phyloP scores from a whole-genome alignment of 108 stramenopile species.

The Cyclostephanos invisitatus region DNA sequence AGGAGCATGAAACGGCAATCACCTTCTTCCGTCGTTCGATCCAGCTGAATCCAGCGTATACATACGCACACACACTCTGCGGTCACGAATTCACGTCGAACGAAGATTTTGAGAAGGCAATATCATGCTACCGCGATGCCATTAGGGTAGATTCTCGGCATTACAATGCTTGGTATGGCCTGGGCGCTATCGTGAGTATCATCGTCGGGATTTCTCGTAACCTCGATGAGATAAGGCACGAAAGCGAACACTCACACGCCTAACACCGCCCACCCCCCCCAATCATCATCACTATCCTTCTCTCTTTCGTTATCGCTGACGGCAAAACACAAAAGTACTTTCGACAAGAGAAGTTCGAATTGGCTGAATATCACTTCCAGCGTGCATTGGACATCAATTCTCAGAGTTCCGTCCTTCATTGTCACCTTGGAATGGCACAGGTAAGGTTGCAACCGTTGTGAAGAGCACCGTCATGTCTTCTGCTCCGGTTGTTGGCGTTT shows the following conservation, averaged over 20 bases:
- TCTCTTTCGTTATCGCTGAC: no score
- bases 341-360: conserved; percentile 94
- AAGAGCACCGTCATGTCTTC: no score
- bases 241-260: no score
- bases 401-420: conserved; percentile 86
- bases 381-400: conserved; percentile 88
- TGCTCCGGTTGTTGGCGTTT: no score
- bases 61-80: conserved; percentile 94
- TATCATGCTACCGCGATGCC: conserved; percentile 89
- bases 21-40: conserved; percentile 92
- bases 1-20: conserved; percentile 96
- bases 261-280: no score
- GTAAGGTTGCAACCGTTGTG: background rate
- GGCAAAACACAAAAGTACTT: conserved; percentile 64
- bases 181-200: conserved; percentile 78
- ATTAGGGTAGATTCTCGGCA: conserved; percentile 87
- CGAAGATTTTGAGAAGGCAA: conserved; percentile 96
- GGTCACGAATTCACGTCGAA: conserved; percentile 97
- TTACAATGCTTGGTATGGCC: conserved; percentile 94
- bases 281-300: no score
- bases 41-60: conserved; percentile 88
- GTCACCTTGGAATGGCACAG: conserved; percentile 92
- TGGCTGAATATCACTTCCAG: conserved; percentile 96
- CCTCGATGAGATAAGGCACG: no score
- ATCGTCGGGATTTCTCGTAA: no score